Base-by-base conservation (phyloP, 2,329 filamentous ascomycete genomes). In the Acephala macrosclerotiorum region DNA sequence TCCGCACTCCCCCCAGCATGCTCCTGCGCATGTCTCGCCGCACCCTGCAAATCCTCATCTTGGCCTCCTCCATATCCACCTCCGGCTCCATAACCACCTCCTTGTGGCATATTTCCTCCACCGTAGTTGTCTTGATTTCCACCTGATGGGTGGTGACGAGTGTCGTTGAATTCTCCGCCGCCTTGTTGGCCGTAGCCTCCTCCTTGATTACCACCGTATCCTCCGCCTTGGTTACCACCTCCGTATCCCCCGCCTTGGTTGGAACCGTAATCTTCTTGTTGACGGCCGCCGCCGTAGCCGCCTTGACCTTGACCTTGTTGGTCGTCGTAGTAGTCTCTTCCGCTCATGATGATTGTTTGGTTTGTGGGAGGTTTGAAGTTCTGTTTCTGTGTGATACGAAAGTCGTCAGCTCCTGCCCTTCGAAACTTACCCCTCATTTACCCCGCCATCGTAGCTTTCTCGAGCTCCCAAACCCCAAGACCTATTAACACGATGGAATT, bases 11-110 rank as follows among this genome's bases (percentile, higher is more conserved):
- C 75, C n/a, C 81, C 81, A 63, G 84, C 79, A 71, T 89, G 82
- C 63, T 84, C 79, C 33, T 82, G 76, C 20, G 88, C 88, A 70
- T 89, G 84, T 47, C 81, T 76, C 57, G 82, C 79, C 9, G 87
- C 87, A 58, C 81, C 80, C 57, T 80, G 81, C 74, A 85, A 82
- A 70, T 89, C 85, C 69, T 85, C 80, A 67, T 80, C 79, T 57
- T 33, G 29, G 29, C 78, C 77, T 33, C 77, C 76, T 35, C 78
- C 66, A 72, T 75, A 73, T 22, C 71, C 74, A 20, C 71, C 71
- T 16, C 73, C 71, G n/a, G 72, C 64, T 51, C 59, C 70, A 38
- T 73, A 71, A 59, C 55, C 63, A 16, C 64, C 61, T 14, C 65
- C 61, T 16, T 70, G 64, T 16, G 66, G 49, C 25, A 63, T 67